phyloP scores from a whole-genome alignment of 2,329 filamentous ascomycete genomes.

The Fusarium sarcochroum region DNA sequence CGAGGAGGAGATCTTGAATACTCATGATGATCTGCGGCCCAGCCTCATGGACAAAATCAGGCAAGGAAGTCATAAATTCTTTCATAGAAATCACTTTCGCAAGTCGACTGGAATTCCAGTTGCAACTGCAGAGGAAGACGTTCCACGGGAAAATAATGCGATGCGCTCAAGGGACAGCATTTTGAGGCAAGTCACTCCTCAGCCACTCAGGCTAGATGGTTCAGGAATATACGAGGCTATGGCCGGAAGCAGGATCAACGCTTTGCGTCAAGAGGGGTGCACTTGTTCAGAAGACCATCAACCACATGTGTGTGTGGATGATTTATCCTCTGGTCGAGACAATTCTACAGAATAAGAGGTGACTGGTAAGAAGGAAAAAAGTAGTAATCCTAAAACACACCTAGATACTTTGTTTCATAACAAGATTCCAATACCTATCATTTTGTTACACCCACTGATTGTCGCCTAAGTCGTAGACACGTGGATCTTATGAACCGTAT shows the following conservation, averaged over 20 bases:
- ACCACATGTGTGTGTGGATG: constrained; percentile 52
- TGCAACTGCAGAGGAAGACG: constrained; percentile 3
- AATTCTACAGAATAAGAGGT: constrained; percentile 19
- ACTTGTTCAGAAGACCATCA: constrained; percentile 53
- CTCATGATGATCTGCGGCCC: constrained; percentile 38
- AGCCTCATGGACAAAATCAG: constrained; percentile 50
- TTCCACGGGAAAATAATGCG: background rate
- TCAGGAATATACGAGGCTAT: constrained; percentile 46
- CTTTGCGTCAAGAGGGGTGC: constrained; percentile 21
- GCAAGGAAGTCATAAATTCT: constrained; percentile 45
- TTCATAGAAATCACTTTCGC: constrained; percentile 42
- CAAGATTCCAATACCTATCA: background rate
- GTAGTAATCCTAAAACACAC: background rate
- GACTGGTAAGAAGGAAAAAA: background rate
- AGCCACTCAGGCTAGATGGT: constrained; percentile 35
- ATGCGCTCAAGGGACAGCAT: constrained; percentile 43
- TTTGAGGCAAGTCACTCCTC: constrained; percentile 30
- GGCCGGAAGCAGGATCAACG: constrained; percentile 36
- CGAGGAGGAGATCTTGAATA: constrained; percentile 14
- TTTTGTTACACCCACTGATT: background rate
- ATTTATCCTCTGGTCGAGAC: constrained; percentile 29
- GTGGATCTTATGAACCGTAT: too few relatives aligned
- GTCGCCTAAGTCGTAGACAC: too few relatives aligned
- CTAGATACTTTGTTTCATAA: constrained; percentile 13
- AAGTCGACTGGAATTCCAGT: constrained; percentile 20